Evolutionary conservation across 768 basidiomycete genomes (phyloP).

Genomic region (Hygrophorus pudorinus): DNA sequence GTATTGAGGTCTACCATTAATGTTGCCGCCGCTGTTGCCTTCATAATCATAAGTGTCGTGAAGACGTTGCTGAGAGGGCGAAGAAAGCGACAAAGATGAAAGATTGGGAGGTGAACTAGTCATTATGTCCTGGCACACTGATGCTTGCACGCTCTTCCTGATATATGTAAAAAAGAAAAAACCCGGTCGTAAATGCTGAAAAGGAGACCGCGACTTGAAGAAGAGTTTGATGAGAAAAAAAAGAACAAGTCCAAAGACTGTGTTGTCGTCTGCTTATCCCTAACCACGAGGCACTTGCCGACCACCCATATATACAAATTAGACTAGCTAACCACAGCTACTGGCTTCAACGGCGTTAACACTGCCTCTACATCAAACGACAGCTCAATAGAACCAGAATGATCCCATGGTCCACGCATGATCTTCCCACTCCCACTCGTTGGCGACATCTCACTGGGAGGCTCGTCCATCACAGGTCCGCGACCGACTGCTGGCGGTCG

Average conservation of each 20-base stretch:
- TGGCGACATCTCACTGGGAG: not conserved
- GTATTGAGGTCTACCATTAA: conserved; percentile 42
- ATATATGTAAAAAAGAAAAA: too few relatives aligned
- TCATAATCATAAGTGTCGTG: conserved; percentile 85
- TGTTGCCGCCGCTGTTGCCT: conserved; percentile 35
- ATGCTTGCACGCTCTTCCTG: too few relatives aligned
- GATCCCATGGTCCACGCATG: conserved; percentile 50
- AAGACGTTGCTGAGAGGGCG: conserved; percentile 63
- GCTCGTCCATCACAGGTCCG: conserved; percentile 7
- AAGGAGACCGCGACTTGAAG: too few relatives aligned
- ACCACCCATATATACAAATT: not conserved
- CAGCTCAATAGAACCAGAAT: conserved; percentile 33
- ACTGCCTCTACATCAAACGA: conserved; percentile 37
- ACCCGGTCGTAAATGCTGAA: too few relatives aligned
- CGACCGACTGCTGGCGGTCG: conserved; percentile 19
- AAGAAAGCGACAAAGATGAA: conserved; percentile 63
- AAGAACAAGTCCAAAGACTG: not conserved
- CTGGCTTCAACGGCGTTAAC: conserved; percentile 37
- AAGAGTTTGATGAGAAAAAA: not conserved
- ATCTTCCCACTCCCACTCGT: not conserved
- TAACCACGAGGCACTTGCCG: conserved; percentile 6
- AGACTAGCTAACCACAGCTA: conserved; percentile 18
- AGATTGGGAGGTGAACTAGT: conserved; percentile 68
- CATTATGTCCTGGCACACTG: conserved; percentile 53
- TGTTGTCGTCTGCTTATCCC: conserved; percentile 23